Conservation (phyloP, 2,329 filamentous ascomycete species). For the Lachnellula hyalina region DNA sequence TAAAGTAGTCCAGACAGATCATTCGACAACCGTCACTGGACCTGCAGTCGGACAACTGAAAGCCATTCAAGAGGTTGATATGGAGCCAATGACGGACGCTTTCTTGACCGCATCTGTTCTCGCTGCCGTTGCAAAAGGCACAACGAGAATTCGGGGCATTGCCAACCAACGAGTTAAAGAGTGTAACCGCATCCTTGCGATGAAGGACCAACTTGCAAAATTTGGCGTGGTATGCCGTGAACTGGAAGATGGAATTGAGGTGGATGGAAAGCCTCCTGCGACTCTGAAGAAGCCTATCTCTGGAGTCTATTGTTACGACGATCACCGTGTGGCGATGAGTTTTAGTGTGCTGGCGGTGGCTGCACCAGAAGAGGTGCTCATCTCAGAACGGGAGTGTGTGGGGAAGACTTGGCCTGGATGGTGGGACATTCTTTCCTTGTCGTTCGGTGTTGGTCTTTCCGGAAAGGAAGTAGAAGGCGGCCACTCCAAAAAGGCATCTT, state of each 20-base stretch:
- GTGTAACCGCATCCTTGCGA: conserved; percentile 92
- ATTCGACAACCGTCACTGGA: conserved; percentile 88
- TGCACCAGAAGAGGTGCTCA: conserved; percentile 64
- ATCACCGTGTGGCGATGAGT: conserved; percentile 97
- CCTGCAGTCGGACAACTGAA: conserved; percentile 69
- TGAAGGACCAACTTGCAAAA: conserved; percentile 91
- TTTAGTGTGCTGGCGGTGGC: conserved; percentile 83
- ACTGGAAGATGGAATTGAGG: conserved; percentile 88
- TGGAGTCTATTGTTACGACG: conserved; percentile 88
- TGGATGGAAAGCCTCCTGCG: conserved; percentile 47
- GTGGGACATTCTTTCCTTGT: conserved; percentile 84
- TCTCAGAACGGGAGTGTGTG: conserved; percentile 87
- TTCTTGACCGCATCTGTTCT: conserved; percentile 93
- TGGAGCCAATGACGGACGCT: conserved; percentile 99
- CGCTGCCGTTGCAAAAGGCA: conserved; percentile 78
- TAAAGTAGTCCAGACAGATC: conserved; percentile 74
- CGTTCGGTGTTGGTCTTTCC: conserved; percentile 70
- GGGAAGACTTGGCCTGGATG: conserved; percentile 99
- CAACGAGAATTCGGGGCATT: conserved; percentile 86
- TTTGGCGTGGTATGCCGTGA: conserved; percentile 85
- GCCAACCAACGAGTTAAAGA: conserved; percentile 98
- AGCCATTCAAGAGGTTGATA: conserved; percentile 78
- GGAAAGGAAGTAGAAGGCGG: conserved; percentile 52
- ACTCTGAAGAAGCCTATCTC: conserved; percentile 51
- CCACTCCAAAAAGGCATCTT: conserved; percentile 35